These are phyloP conservation scores for Bimuria novae-zelandiae DNA, from an alignment of 2,329 filamentous ascomycete species.

Conservation along the genomic window DNA sequence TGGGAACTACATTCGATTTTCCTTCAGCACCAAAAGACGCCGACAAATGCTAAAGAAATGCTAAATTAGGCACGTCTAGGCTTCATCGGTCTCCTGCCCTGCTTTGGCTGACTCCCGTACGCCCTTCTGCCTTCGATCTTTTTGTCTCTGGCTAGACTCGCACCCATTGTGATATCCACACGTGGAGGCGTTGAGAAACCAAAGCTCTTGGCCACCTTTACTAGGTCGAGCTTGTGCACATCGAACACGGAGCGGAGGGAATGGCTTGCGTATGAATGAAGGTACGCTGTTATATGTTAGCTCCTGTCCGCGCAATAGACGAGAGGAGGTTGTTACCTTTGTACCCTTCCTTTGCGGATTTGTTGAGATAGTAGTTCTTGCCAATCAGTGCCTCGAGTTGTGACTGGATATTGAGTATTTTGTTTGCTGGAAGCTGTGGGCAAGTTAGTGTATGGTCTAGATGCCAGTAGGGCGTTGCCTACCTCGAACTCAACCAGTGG, in stretches of 20 bases:
- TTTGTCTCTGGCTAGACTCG: constrained; percentile 76
- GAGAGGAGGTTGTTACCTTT: too few relatives aligned
- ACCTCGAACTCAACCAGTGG: constrained; percentile 97
- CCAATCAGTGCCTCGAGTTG: constrained; percentile 93
- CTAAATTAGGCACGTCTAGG: constrained; percentile 39
- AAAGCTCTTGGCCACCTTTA: constrained; percentile 83
- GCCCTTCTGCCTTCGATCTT: constrained; percentile 64
- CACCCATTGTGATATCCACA: constrained; percentile 77
- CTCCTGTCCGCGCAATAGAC: too few relatives aligned
- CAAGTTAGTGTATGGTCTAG: too few relatives aligned
- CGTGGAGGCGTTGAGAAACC: constrained; percentile 78
- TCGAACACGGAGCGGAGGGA: constrained; percentile 82
- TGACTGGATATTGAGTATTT: constrained; percentile 71
- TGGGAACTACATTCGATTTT: background rate
- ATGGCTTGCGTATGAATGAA: constrained; percentile 93
- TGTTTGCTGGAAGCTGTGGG: constrained; percentile 85
- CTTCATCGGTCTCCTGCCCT: constrained; percentile 61
- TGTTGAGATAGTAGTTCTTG: constrained; percentile 97
- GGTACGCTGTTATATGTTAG: constrained; percentile 62
- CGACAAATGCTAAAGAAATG: background rate
- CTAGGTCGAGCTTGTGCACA: constrained; percentile 78
- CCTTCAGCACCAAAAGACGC: background rate
- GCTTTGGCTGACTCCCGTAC: constrained; percentile 79
- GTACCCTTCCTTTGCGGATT: constrained; percentile 77
- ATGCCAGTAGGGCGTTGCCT: too few relatives aligned